A percentile compares a stretch with the other conserved stretches of the same genome.
phyloP scores from a whole-genome alignment of 2,329 filamentous ascomycete genomes.

The Sporothrix variecibatus region DNA sequence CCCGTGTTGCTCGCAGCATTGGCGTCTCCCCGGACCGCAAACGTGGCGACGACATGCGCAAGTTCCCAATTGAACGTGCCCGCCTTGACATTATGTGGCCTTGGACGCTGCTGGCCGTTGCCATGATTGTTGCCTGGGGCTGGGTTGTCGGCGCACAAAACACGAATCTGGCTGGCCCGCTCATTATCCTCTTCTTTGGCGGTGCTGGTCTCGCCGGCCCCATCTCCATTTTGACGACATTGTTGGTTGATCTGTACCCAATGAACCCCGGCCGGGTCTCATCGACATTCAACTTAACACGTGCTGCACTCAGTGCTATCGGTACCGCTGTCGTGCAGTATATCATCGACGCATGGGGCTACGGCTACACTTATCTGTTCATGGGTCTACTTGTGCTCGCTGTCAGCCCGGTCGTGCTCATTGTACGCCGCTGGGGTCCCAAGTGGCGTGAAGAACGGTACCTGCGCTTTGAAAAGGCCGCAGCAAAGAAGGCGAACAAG shows the following conservation, averaged over 20 bases:
- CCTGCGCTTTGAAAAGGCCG: conserved; percentile 30
- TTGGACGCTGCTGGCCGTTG: conserved; percentile 48
- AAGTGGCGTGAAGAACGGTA: conserved; percentile 40
- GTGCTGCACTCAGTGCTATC: conserved; percentile 44
- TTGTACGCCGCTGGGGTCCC: conserved; percentile 39
- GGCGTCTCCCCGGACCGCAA: conserved; percentile 52
- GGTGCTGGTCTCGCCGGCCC: conserved; percentile 43
- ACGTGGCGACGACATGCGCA: conserved; percentile 41
- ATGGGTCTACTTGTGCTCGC: conserved; percentile 37
- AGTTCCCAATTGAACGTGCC: conserved; percentile 43
- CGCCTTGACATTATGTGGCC: conserved; percentile 40
- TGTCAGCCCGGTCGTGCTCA: conserved; percentile 35
- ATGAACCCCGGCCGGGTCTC: conserved; percentile 45
- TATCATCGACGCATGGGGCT: conserved; percentile 46
- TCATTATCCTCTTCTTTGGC: conserved; percentile 44
- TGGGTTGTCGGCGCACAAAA: conserved; percentile 45
- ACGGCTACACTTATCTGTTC: conserved; percentile 43
- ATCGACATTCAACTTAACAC: conserved; percentile 46
- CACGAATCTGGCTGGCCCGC: conserved; percentile 42
- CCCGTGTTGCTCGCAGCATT: conserved; percentile 51
- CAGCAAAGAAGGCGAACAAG: conserved; percentile 3
- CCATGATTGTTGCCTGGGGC: conserved; percentile 45
- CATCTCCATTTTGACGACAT: conserved; percentile 45
- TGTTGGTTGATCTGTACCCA: conserved; percentile 49
- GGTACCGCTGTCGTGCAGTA: conserved; percentile 45